Evolutionary conservation across 306 rosid genomes (phyloP).

Genomic region (Trifolium repens): DNA sequence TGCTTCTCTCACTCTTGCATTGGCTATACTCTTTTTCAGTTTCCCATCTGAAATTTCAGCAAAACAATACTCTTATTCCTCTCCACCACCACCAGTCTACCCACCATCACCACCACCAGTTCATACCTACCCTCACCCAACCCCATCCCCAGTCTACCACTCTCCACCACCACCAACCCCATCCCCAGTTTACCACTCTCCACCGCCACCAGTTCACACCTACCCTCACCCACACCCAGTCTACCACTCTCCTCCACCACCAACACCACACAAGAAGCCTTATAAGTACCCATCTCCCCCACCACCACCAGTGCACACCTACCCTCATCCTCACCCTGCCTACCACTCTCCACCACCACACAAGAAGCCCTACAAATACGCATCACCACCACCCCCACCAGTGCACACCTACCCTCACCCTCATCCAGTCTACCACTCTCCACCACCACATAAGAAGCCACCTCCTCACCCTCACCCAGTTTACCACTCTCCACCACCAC

Average conservation of each 20-base stretch:
- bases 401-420: slow-evolving; percentile 24
- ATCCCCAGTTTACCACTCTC: slow-evolving; percentile 8
- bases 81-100: slow-evolving; percentile 47
- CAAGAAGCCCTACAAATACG: not conserved
- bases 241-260: slow-evolving; percentile 39
- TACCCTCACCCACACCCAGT: slow-evolving; percentile 19
- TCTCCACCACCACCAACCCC: slow-evolving; percentile 40
- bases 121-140: not conserved
- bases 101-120: slow-evolving; percentile 27
- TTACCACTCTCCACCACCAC: slow-evolving; percentile 38
- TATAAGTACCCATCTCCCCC: slow-evolving; percentile 18
- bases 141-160: slow-evolving; percentile 20
- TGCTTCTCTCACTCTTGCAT: slow-evolving; percentile 48
- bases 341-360: slow-evolving; percentile 18
- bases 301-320: slow-evolving; percentile 24
- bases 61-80: slow-evolving; percentile 51
- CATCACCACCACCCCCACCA: slow-evolving; percentile 38
- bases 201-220: slow-evolving; percentile 14
- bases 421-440: slow-evolving; percentile 7
- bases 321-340: not conserved
- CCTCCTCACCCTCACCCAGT: slow-evolving; percentile 2
- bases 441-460: not conserved
- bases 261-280: slow-evolving; percentile 13
- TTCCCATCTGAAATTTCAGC: slow-evolving; percentile 44
- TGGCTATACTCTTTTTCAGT: slow-evolving; percentile 37